Conservation (phyloP, 2,329 filamentous ascomycete species). For the Talaromyces piceae region DNA sequence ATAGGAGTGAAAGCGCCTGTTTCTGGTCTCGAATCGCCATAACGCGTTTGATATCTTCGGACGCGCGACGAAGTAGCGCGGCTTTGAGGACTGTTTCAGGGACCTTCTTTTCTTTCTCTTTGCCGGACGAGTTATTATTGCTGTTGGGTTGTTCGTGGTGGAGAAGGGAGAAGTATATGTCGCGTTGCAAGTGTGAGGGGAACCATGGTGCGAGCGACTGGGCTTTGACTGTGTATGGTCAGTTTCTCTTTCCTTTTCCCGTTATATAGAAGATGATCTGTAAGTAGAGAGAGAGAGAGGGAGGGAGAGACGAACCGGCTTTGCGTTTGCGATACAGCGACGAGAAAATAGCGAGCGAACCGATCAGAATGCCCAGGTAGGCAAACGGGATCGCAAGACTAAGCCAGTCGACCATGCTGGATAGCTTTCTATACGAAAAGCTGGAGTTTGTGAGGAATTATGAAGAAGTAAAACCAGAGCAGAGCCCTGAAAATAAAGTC, state of each 20-base stretch:
- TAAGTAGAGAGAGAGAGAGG: constrained; percentile 6
- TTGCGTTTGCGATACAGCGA: constrained; percentile 89
- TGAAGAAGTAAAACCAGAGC: neutral
- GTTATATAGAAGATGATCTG: too few relatives aligned
- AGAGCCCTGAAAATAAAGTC: neutral
- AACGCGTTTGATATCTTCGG: constrained; percentile 88
- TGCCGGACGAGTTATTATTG: constrained; percentile 40
- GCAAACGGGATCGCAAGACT: constrained; percentile 79
- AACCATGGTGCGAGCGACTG: constrained; percentile 93
- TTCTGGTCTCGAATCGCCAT: constrained; percentile 84
- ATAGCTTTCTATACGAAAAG: constrained; percentile 21
- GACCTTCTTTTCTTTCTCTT: constrained; percentile 54
- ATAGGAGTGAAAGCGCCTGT: constrained; percentile 70
- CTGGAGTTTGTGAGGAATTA: neutral
- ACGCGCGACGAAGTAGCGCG: constrained; percentile 77
- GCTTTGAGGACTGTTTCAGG: constrained; percentile 80
- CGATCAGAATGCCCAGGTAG: constrained; percentile 80
- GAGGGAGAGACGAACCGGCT: constrained; percentile 51
- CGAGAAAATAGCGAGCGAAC: constrained; percentile 86
- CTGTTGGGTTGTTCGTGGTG: constrained; percentile 63
- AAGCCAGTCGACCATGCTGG: constrained; percentile 62
- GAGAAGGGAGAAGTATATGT: constrained; percentile 87
- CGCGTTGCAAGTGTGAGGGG: constrained; percentile 77
- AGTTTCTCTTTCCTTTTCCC: too few relatives aligned
- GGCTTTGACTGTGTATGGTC: constrained; percentile 54